phyloP scores from a whole-genome alignment of 2,329 filamentous ascomycete genomes.

The Onygenales sp. region DNA sequence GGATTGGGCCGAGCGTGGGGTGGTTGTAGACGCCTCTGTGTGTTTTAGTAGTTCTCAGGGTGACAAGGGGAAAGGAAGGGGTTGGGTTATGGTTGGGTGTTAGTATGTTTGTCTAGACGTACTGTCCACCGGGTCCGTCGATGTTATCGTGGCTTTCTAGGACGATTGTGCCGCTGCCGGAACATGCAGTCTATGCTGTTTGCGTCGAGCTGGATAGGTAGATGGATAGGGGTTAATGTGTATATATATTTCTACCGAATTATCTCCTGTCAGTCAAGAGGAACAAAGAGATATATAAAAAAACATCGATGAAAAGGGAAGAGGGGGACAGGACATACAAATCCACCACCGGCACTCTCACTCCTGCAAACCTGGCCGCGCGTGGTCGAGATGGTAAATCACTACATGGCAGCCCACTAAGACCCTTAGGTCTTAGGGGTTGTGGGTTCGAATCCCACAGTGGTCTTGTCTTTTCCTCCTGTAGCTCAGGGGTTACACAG shows the following conservation, averaged over 20 bases:
- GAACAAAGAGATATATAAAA: neutral
- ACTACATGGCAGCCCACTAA: no score
- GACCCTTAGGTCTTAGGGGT: no score
- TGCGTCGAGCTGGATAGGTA: slow-evolving; percentile 36
- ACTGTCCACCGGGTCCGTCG: slow-evolving; percentile 59
- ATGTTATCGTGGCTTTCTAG: slow-evolving; percentile 50
- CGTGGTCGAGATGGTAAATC: no score
- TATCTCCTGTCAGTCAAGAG: neutral
- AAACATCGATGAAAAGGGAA: slow-evolving; percentile 29
- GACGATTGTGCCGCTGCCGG: slow-evolving; percentile 52
- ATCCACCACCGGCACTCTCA: slow-evolving; percentile 35
- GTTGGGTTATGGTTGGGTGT: no score
- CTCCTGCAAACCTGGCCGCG: slow-evolving; percentile 57
- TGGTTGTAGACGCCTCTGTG: slow-evolving; percentile 23
- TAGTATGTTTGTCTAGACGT: slow-evolving; percentile 24
- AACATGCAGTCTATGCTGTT: slow-evolving; percentile 42
- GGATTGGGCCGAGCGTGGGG: slow-evolving; percentile 39
- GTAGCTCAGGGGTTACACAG: no score
- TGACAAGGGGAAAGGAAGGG: neutral
- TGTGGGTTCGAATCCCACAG: no score
- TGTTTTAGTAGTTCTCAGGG: neutral
- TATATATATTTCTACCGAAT: neutral
- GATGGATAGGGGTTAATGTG: neutral
- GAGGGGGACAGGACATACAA: neutral
- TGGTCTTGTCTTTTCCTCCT: no score